Evolutionary conservation across 2,329 filamentous ascomycete species (phyloP), one percentile per base, ranked within the genome.

Genomic region (Neonectria magnoliae): DNA sequence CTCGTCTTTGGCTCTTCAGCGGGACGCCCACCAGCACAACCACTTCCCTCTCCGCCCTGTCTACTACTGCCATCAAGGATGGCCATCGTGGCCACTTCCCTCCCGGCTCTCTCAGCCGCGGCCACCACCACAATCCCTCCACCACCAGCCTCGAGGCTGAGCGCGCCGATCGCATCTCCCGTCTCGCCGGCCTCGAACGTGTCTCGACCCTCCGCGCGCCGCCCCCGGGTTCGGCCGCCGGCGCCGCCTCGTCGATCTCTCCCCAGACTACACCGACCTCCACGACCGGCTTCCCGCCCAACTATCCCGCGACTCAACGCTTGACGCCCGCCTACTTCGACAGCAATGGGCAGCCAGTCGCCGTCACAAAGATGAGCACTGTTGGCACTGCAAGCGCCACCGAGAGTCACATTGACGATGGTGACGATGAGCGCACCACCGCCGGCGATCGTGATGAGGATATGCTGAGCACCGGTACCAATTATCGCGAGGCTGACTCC

Each of bases 51-150:
- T 97, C 93, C 27, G 91, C 94, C 44, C 87, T 98, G 52, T 97
- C 93, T 16, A 98, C 95, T 18, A 96, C 93, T 13, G 95, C 95
- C 56, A 97, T 97, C 85, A 97, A 98, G 81, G 95, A 98, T 77
- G 95, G 95, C 72, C 93, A 98, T 76, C 92, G 93, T 65, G 95
- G 95, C 68, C 89, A 94, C 76, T 85, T 91, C 29, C 88, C 89
- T 29, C 86, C 90, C 22, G 76, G 76, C 9, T 72, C 79, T 62
- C 84, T 86, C 61, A 83, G 84, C 66, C 88, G 88, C 55, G 82
- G 87, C 73, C 82, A 89, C 77, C 80, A 88, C 73, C 84, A 89
- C 75, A 84, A 87, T 72, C 82, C 86, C 70, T 80, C 88, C 7
- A 87, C 88, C 58, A 91, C 88, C 70, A 95, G 91, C 73, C 89